These are phyloP conservation scores for Puya raimondii DNA, from an alignment of 176 grass and related monocot species.

Conservation along the genomic window DNA sequence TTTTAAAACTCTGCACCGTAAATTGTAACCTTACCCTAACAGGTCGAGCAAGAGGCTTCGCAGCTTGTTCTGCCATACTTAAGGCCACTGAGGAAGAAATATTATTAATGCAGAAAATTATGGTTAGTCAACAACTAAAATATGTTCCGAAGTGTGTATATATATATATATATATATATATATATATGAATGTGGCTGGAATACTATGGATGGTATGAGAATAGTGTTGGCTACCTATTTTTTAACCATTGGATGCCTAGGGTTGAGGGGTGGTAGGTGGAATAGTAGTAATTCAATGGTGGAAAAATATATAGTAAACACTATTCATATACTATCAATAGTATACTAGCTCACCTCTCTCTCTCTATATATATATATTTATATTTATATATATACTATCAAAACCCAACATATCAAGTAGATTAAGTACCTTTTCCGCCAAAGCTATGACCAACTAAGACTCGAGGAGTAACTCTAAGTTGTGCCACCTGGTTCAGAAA, in stretches of 20 bases:
- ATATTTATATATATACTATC: background rate
- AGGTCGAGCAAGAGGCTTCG: conserved; percentile 88
- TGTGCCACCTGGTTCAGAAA: conserved; percentile 54
- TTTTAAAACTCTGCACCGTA: background rate
- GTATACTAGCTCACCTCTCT: no score
- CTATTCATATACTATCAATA: no score
- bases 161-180: no score
- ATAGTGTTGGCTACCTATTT: no score
- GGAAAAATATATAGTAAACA: no score
- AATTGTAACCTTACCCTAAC: conserved; percentile 58
- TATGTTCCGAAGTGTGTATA: background rate
- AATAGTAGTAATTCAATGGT: no score
- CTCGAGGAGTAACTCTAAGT: conserved; percentile 80
- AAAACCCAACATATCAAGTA: background rate
- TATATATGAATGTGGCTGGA: no score
- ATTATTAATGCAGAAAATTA: background rate
- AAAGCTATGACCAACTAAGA: conserved; percentile 96
- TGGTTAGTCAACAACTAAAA: background rate
- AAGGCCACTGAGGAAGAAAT: conserved; percentile 59
- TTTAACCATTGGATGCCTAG: no score
- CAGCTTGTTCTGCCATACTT: conserved; percentile 99
- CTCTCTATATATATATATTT: no score
- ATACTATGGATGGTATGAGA: no score
- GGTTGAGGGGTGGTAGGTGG: no score
- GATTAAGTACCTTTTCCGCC: conserved; percentile 82